These are phyloP conservation scores for Vitis labrusca DNA, from an alignment of 164 flowering plant species.

Conservation along the genomic window DNA sequence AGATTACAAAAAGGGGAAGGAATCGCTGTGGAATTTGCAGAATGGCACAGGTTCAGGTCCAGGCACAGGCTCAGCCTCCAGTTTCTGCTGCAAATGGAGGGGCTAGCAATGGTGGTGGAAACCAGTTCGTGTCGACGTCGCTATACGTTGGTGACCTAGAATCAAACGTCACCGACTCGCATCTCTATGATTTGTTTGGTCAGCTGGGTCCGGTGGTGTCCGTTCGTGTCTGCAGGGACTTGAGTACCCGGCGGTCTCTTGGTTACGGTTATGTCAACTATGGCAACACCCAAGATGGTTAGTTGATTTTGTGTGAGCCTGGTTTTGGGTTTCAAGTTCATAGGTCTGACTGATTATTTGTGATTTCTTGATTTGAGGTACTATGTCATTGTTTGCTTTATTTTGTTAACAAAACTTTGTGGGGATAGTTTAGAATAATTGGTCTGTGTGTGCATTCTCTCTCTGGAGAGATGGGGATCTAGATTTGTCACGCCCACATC, in stretches of 20 bases:
- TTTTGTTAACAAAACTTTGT: too few relatives aligned
- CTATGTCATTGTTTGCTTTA: too few relatives aligned
- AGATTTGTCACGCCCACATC: too few relatives aligned
- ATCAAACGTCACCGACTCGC: conserved; percentile 22
- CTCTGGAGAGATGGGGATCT: too few relatives aligned
- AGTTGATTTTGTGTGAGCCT: not conserved
- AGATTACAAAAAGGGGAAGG: too few relatives aligned
- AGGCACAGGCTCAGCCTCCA: conserved; percentile 13
- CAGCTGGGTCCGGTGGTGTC: conserved; percentile 27
- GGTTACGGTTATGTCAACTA: conserved; percentile 37
- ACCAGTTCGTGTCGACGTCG: conserved; percentile 14
- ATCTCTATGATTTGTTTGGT: conserved; percentile 28
- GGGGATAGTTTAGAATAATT: too few relatives aligned
- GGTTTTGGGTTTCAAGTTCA: not conserved
- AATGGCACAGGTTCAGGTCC: too few relatives aligned
- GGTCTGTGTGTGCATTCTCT: too few relatives aligned
- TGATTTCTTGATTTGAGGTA: too few relatives aligned
- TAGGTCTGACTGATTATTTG: too few relatives aligned
- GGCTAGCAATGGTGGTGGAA: not conserved
- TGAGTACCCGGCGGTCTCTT: conserved; percentile 24
- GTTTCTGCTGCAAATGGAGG: conserved; percentile 7
- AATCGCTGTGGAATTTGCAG: too few relatives aligned
- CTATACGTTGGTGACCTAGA: conserved; percentile 30
- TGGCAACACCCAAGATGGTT: conserved; percentile 24
- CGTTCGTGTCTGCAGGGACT: conserved; percentile 31